A percentile compares a stretch with the other conserved stretches of the same genome.
phyloP scores from a whole-genome alignment of 1,139 yeast species.

The Yamadazyma kanchanaburiensis region DNA sequence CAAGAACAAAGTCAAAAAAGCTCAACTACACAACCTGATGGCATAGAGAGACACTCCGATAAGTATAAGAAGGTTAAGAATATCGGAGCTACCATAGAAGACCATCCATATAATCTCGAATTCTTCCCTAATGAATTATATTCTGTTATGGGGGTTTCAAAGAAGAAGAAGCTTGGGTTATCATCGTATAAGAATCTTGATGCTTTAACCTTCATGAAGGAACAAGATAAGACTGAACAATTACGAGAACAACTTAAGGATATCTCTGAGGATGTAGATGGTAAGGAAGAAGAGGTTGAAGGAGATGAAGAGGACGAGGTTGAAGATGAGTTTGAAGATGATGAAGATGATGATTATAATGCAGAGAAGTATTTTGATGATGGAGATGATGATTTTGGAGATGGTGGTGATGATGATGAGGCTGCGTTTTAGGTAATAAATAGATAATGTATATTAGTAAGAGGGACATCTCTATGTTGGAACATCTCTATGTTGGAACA shows the following conservation, averaged over 20 bases:
- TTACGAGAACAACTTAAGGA: slow-evolving; percentile 59
- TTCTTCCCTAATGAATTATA: slow-evolving; percentile 82
- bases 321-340: slow-evolving; percentile 61
- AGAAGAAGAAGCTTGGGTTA: slow-evolving; percentile 51
- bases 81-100: slow-evolving; percentile 75
- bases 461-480: too few relatives aligned
- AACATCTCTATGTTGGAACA: too few relatives aligned
- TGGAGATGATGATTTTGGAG: slow-evolving; percentile 75
- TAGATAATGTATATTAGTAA: not conserved
- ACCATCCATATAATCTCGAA: slow-evolving; percentile 71
- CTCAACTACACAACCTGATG: slow-evolving; percentile 34
- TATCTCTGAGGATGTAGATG: slow-evolving; percentile 57
- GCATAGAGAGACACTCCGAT: slow-evolving; percentile 73
- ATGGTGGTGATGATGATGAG: slow-evolving; percentile 83
- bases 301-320: slow-evolving; percentile 36
- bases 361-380: slow-evolving; percentile 59
- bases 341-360: slow-evolving; percentile 62
- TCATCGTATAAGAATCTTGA: slow-evolving; percentile 36
- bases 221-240: slow-evolving; percentile 27
- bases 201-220: slow-evolving; percentile 6
- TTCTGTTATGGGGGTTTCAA: slow-evolving; percentile 66
- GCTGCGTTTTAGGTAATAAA: slow-evolving; percentile 54
- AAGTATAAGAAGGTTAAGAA: slow-evolving; percentile 67
- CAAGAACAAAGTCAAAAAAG: slow-evolving; percentile 22
- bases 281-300: slow-evolving; percentile 34